Base-by-base conservation (phyloP, 2,329 filamentous ascomycete genomes). In the Pseudogymnoascus sp. region DNA sequence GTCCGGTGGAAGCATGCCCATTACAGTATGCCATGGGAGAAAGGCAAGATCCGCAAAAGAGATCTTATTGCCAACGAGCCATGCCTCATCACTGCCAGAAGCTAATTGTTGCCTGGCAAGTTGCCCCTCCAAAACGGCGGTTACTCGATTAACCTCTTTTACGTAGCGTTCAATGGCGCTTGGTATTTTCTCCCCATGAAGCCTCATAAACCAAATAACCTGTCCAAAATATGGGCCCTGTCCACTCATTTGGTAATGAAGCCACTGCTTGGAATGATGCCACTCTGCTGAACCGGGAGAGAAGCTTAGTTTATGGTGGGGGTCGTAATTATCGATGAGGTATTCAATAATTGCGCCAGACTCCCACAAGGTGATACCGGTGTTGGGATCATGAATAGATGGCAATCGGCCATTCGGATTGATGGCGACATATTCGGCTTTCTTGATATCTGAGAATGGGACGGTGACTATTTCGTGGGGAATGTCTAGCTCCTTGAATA, bases 91-190 rank as follows among this genome's bases (percentile, higher is more conserved):
- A 23, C 9, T 46, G 42, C 42, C 42, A 14, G 42, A 46, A 7
- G 42, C 42, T 12, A 46, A 46, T 8, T 70, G 69, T 18, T 68
- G 66, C 59, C 71, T 67, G 56, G 70, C 67, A 5, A 81, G 69
- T 63, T 74, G 72, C 2, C 61, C 64, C 9, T 82, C 76, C 43
- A 82, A 63, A 3, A 82, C 79, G 1, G 70, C 68, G 0, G 75
- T 53, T 9, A 69, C 65, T 14, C 67, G 65, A 14, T 60, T 61
- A 21, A 78, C 73, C 68, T 82, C 79, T 3, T 76, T 74, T 21
- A 66, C 65, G 68, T 82, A 82, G n/a, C 80, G 72, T 11, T 77
- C 72, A 21, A 78, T 69, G 4, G 77, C 80, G 14, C 72, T 76
- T 1, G 72, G 72, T 9, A 81, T 9, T 64, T 77, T 72, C 68